Evolutionary conservation across 2,329 filamentous ascomycete genomes (phyloP), one percentile per base, ranked within the genome.

Genomic region (Aureobasidium musti): DNA sequence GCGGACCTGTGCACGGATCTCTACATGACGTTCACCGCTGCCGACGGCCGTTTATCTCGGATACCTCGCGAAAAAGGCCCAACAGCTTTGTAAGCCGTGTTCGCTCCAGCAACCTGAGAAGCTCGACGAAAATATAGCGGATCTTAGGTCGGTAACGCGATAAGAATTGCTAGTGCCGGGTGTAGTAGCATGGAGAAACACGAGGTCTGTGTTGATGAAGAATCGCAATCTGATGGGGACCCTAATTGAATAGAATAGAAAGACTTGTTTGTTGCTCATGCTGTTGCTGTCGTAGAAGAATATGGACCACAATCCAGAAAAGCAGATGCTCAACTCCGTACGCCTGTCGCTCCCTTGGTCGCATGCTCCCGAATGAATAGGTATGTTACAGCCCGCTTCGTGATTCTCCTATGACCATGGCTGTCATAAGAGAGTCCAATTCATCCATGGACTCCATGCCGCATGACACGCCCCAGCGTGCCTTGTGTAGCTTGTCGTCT

Each of bases 401-500:
- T 35, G 33, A 13, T 39, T 28, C 49, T 14, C 26, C 68, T 14
- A 70, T 50, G n/a, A 53, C 63, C 45, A 72, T 63, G 13, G 56
- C 19, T 26, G 70, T 70, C 65, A 71, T 60, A 8, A 65, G 57
- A 30, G 65, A 65, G 49, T 70, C 70, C 30, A 71, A 30, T 11
- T 67, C 63, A 26, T 69, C 65, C 63, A 52, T 30, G 3, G 49
- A 52, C 10, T 52, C 26, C 49, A 56, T 57, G 14, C 52, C 52
- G 41, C 39, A 54, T 13, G 39, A 28, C 56, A 63, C 53, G 19
- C 67, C 69, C 30, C 41, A 35, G 11, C 57, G 41, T n/a, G 19
- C 13, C 43, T 60, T 43, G 13, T 41, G 26, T 23, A 54, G 11
- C 33, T 67, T 69, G 39, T 83, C 80, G 0, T 79, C 77, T 7